Evolutionary conservation across 2,329 filamentous ascomycete species (phyloP).

Genomic region (Fusarium sp.): DNA sequence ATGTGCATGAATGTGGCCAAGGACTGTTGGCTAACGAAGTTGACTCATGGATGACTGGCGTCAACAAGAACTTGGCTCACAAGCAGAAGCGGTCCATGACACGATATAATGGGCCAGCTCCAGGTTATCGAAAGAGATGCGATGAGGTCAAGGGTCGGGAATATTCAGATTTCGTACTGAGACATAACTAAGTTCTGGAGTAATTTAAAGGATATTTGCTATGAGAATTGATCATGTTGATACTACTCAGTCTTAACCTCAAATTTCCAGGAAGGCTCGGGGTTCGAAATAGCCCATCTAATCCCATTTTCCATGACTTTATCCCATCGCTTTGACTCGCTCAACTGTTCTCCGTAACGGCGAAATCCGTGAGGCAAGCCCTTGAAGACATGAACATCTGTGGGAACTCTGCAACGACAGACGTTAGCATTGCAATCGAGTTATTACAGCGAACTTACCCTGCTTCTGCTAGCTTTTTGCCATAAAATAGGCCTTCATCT

Average conservation of each 20-base stretch:
- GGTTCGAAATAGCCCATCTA: constrained; percentile 57
- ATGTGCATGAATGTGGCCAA: constrained; percentile 62
- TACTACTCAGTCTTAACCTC: constrained; percentile 16
- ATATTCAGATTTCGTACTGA: constrained; percentile 42
- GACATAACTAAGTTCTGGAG: neutral
- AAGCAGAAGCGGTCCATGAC: constrained; percentile 63
- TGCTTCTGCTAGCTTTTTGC: constrained; percentile 59
- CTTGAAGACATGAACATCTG: constrained; percentile 63
- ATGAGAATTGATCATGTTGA: neutral
- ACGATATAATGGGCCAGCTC: constrained; percentile 62
- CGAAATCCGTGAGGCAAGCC: constrained; percentile 68
- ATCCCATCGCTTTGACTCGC: constrained; percentile 59
- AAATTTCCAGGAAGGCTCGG: constrained; percentile 50
- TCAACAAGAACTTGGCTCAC: constrained; percentile 64
- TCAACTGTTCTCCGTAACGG: constrained; percentile 56
- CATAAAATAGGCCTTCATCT: constrained; percentile 65
- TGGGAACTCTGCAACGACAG: constrained; percentile 58
- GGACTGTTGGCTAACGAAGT: constrained; percentile 57
- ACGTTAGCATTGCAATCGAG: neutral
- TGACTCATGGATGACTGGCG: constrained; percentile 70
- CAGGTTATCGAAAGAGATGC: constrained; percentile 59
- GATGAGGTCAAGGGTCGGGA: constrained; percentile 51
- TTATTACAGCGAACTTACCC: constrained; percentile 53
- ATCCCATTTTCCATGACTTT: constrained; percentile 60
- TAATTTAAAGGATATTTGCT: neutral